Conservation (phyloP, 345 rosid genomes). For the Syzygium jambos region DNA sequence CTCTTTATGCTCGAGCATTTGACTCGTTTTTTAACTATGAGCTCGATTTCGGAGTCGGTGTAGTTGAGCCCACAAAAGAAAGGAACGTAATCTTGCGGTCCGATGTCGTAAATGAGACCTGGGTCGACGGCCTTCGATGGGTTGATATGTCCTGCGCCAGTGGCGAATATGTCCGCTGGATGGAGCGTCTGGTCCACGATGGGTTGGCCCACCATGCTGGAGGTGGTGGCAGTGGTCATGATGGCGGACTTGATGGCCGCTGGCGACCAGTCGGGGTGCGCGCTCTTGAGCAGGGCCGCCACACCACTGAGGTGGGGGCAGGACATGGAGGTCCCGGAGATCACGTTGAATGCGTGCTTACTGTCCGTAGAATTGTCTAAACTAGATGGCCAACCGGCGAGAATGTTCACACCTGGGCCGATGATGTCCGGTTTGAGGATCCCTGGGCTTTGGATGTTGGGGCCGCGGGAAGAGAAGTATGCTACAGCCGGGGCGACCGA, state of each 20-base stretch:
- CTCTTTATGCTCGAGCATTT: constrained; percentile 6
- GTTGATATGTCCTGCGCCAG: constrained; percentile 58
- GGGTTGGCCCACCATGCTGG: constrained; percentile 14
- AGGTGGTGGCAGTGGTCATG: constrained; percentile 26
- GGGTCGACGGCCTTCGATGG: constrained; percentile 52
- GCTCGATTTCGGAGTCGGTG: constrained; percentile 13
- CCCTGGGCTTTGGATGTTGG: constrained; percentile 23
- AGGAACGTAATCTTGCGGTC: constrained; percentile 34
- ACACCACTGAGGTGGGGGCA: constrained; percentile 45
- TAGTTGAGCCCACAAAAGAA: constrained; percentile 36
- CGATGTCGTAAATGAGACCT: constrained; percentile 53
- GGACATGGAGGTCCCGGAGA: constrained; percentile 45
- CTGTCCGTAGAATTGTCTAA: constrained; percentile 1
- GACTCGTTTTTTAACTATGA: constrained; percentile 3
- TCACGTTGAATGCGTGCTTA: constrained; percentile 18
- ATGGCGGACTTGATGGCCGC: constrained; percentile 44
- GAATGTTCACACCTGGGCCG: constrained; percentile 27
- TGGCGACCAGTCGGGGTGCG: constrained; percentile 39
- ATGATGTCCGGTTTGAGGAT: constrained; percentile 43
- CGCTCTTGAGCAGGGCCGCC: constrained; percentile 34
- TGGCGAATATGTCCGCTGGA: constrained; percentile 42
- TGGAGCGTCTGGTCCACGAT: constrained; percentile 34
- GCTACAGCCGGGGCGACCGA: constrained; percentile 26
- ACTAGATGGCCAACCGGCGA: constrained; percentile 27
- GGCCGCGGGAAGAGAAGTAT: constrained; percentile 49